Evolutionary conservation across 2,329 filamentous ascomycete species (phyloP).

Genomic region (Cercospora sojina): DNA sequence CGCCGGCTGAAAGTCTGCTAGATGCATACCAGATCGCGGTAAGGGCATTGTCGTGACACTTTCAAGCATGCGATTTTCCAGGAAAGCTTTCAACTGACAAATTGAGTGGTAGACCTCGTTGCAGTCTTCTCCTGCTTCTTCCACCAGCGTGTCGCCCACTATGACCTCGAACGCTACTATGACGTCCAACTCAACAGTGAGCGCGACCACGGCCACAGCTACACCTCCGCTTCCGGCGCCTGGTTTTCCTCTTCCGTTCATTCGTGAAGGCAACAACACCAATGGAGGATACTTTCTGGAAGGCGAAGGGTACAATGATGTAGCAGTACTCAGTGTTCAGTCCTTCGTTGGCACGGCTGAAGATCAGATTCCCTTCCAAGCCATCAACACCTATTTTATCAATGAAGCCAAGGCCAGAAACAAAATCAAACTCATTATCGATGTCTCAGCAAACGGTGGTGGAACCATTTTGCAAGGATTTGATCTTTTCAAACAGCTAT

Average conservation of each 20-base stretch:
- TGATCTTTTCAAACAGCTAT: constrained; percentile 60
- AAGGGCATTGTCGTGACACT: constrained; percentile 2
- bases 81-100: background rate
- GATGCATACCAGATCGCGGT: constrained; percentile 29
- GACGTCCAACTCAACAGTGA: background rate
- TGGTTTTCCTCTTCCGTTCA: constrained; percentile 46
- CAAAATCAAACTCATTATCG: constrained; percentile 61
- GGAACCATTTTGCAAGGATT: constrained; percentile 60
- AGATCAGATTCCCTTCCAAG: constrained; percentile 42
- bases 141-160: constrained; percentile 22
- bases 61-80: background rate
- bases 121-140: background rate
- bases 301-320: constrained; percentile 46
- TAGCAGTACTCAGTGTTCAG: constrained; percentile 48
- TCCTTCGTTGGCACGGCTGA: constrained; percentile 41
- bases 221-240: constrained; percentile 35
- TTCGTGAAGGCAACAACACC: constrained; percentile 43
- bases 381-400: constrained; percentile 45
- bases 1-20: constrained; percentile 21
- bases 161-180: background rate
- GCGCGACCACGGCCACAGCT: background rate
- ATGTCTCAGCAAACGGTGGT: constrained; percentile 59
- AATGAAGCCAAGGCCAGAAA: constrained; percentile 46
- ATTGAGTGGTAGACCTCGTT: background rate
- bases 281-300: constrained; percentile 50